Percentiles rank a stretch among this genome's conserved stretches.
phyloP scores from a whole-genome alignment of 768 basidiomycete genomes.

The Erythrobasidium yunnanense region DNA sequence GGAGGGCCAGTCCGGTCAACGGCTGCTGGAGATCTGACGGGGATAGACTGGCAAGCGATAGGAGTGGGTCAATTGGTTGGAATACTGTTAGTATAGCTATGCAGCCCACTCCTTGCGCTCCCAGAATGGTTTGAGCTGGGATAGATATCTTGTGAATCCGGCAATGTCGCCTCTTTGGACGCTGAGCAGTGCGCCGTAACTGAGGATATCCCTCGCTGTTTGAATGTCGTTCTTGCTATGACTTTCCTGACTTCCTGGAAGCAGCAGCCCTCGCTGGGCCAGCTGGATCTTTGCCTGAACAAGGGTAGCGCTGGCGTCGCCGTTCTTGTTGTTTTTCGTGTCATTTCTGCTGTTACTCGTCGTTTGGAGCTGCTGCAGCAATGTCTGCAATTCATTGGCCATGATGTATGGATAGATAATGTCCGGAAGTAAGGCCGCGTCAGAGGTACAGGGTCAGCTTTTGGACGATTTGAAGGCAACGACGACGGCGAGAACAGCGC shows the following conservation, averaged over 20 bases:
- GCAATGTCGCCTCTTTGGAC: constrained; percentile 78
- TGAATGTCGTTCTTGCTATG: background rate
- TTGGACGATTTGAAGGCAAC: too few relatives aligned
- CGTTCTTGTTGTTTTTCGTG: background rate
- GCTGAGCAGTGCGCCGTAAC: constrained; percentile 89
- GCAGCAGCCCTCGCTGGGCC: constrained; percentile 26
- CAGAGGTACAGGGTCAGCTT: too few relatives aligned
- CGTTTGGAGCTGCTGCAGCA: constrained; percentile 23
- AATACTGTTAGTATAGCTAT: constrained; percentile 27
- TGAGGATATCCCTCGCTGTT: constrained; percentile 52
- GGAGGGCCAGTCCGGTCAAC: constrained; percentile 83
- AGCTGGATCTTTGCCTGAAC: constrained; percentile 19
- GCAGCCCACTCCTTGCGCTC: constrained; percentile 64
- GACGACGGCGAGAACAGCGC: background rate
- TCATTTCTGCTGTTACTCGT: too few relatives aligned
- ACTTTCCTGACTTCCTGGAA: constrained; percentile 17
- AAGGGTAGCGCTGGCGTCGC: background rate
- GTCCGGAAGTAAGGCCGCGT: too few relatives aligned
- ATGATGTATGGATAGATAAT: too few relatives aligned
- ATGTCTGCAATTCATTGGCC: too few relatives aligned
- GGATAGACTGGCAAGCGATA: constrained; percentile 54
- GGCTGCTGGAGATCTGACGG: constrained; percentile 76
- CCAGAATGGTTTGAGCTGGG: constrained; percentile 74
- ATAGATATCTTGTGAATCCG: constrained; percentile 88
- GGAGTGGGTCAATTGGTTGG: background rate